A percentile compares a stretch with the other conserved stretches of the same genome.
These are phyloP conservation scores for Fagus sylvatica DNA, from an alignment of 306 rosid genomes.

Conservation along the genomic window DNA sequence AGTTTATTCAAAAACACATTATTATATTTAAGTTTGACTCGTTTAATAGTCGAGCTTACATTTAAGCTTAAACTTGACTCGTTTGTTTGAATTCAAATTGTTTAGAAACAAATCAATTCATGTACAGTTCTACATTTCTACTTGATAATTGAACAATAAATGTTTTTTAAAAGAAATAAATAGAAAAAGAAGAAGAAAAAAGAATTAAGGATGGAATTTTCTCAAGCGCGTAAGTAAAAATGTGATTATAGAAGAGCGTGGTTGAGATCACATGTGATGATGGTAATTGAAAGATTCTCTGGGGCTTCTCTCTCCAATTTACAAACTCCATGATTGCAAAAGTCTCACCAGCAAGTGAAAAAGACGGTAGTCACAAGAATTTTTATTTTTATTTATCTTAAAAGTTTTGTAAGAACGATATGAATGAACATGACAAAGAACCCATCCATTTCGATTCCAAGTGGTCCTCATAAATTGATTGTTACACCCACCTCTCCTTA, in stretches of 20 bases:
- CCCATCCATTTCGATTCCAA: constrained; percentile 63
- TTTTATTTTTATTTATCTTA: background rate
- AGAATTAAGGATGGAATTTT: background rate
- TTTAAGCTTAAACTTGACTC: no score
- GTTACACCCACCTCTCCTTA: constrained; percentile 61
- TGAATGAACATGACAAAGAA: constrained; percentile 62
- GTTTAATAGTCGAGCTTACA: no score
- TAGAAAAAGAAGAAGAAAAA: no score
- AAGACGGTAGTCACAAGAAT: constrained; percentile 12
- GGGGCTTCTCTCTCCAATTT: constrained; percentile 28
- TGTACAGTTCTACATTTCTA: no score
- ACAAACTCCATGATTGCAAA: constrained; percentile 45
- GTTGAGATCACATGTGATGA: constrained; percentile 41
- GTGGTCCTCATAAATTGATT: constrained; percentile 84
- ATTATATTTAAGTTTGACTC: no score
- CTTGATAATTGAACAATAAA: no score
- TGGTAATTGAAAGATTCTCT: constrained; percentile 44
- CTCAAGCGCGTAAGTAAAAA: background rate
- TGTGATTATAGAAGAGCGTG: constrained; percentile 19
- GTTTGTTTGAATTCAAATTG: no score
- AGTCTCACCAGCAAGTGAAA: constrained; percentile 27
- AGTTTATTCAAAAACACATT: no score
- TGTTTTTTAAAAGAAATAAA: no score
- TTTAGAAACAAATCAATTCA: no score
- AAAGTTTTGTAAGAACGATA: constrained; percentile 12